Evolutionary conservation across 345 rosid species (phyloP).

Genomic region (Euphorbia pulcherrima): DNA sequence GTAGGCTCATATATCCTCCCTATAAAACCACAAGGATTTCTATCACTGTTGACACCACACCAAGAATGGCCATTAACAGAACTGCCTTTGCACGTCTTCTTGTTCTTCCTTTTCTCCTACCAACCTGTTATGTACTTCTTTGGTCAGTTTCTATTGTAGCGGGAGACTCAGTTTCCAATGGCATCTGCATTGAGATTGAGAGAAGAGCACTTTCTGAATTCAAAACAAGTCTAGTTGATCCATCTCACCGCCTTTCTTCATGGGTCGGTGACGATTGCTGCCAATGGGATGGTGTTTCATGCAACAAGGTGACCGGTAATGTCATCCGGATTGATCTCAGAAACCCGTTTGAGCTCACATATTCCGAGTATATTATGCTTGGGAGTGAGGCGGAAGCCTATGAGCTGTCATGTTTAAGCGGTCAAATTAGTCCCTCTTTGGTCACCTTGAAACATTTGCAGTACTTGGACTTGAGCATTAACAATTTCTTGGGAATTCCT

Average conservation of each 20-base stretch:
- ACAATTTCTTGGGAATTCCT: slow-evolving; percentile 19
- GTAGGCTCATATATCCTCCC: neutral
- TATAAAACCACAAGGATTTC: neutral
- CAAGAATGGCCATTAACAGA: slow-evolving; percentile 6
- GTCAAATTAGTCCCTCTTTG: slow-evolving; percentile 28
- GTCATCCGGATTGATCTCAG: slow-evolving; percentile 20
- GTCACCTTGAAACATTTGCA: slow-evolving; percentile 15
- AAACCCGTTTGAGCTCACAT: neutral
- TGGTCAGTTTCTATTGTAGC: neutral
- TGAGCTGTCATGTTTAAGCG: neutral
- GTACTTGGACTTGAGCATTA: slow-evolving; percentile 29
- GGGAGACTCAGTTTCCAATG: neutral
- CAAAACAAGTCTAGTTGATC: slow-evolving; percentile 17
- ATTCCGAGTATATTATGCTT: neutral
- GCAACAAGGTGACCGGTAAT: slow-evolving; percentile 16
- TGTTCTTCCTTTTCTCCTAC: neutral
- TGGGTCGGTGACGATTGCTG: slow-evolving; percentile 33
- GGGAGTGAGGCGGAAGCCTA: neutral
- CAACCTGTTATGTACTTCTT: neutral
- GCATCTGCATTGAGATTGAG: slow-evolving; percentile 10
- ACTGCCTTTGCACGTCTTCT: neutral
- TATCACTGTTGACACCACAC: neutral
- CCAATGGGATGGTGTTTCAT: slow-evolving; percentile 23
- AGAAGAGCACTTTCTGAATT: slow-evolving; percentile 27
- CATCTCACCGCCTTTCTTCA: slow-evolving; percentile 22